Evolutionary conservation across 148 eudicot genomes (phyloP), one percentile per base, ranked within the genome.

Genomic region (Bassia scoparia): DNA sequence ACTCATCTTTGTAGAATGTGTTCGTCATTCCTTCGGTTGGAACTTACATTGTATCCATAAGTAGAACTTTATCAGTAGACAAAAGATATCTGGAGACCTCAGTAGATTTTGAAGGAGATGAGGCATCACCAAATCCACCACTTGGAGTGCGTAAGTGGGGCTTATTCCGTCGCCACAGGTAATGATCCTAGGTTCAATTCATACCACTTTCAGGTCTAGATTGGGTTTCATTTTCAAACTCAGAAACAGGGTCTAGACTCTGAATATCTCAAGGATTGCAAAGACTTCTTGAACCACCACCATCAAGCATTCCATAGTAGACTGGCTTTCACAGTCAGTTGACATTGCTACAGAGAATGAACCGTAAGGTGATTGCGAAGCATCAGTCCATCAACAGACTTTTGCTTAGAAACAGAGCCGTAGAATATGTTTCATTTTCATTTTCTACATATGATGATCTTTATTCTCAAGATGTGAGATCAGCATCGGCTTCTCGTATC

Each of bases 131-230:
- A 30, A 79, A 64, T 37, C 49, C 73, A 74, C 49, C 78, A 59
- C 56, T 84, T 31, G 90, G 87, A 9, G 86, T 85, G 53, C 4
- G 79, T 59, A 24, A 74, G 70, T 75, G 79, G 20, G 85, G 73
- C 83, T 83, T 88, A 65, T 91, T 86, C 44, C 90, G 81, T 61
- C 87, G 73, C 62, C 96, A 92, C 90, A 23, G 87, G 86, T 67
- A 91, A 81, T 26, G 76, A 56, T 53, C 84, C 87, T 74, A 87
- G 77, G 63, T 80, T 88, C 76, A 91, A 81, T 76, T 68, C 41
- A 70, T 76, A 43, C 74, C 86, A 68, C 70, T 75, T 35, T 83
- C 85, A 21, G 70, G 24, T 54, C 65, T 76, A n/a, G 90, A 69
- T 67, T 76, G 82, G 15, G 79, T 61, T 26, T 70, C 74, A 61